Evolutionary conservation across 2,329 filamentous ascomycete genomes (phyloP), one percentile per base, ranked within the genome.

Genomic region (Microdochium trichocladiopsis): DNA sequence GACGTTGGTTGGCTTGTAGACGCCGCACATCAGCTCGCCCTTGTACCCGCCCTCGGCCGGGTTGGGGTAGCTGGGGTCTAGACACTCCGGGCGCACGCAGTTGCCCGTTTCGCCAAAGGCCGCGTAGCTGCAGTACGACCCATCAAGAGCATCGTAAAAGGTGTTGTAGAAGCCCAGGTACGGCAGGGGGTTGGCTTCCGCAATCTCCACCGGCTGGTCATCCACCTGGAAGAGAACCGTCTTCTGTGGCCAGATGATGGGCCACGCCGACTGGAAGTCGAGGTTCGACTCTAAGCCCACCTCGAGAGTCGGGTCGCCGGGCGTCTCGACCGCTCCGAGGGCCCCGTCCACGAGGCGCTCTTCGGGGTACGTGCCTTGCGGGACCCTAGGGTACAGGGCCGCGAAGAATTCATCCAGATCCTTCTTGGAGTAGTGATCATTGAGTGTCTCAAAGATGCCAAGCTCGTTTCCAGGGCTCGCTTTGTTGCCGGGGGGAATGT

Each of bases 1-100:
- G 6, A 82, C 79, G 55, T 81, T 79, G 10, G 79, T 78, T 2
- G 78, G 76, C 57, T 74, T 69, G 66, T 63, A 66, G 12, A 60
- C 59, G 43, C 65, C 66, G 56, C 64, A 70, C 56, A 63, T 60
- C 21, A 69, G 62, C 43, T 62, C 53, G 21, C 75, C 75, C 53
- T 74, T 45, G 41, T 73, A 82, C 23, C 76, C 77, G 25, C 69
- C 73, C 0, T 61, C 22, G 10, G 62, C 58, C 0, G 68, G 64
- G 56, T 80, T 71, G 0, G 77, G 78, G 57, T 81, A 80, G 1
- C 62, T 60, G 0, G 76, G 73, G 52, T 80, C 77, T 16, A 75
- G 62, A 23, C 61, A 60, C 8, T 70, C 69, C 48, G 68, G 60
- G 45, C 55, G 54, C 22, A 50, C 50, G 50, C 62, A 66, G 55